phyloP scores from a whole-genome alignment of 1,139 yeast genomes.

The Pichia norvegensis region DNA sequence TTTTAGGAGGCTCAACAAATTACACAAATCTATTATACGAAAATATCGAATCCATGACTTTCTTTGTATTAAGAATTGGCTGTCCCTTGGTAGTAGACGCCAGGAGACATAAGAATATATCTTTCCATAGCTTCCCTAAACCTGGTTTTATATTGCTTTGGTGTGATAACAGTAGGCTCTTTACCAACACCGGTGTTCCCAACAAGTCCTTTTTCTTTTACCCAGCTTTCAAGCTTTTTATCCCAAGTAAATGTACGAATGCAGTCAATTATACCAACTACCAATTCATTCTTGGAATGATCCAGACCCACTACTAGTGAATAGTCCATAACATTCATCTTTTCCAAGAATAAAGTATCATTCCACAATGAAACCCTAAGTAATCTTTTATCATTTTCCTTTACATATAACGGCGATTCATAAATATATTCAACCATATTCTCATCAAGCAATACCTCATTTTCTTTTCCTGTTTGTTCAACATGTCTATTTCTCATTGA shows the following conservation, averaged over 20 bases:
- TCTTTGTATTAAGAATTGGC: conserved; percentile 4
- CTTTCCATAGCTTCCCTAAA: conserved; percentile 98
- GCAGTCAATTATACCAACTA: conserved; percentile 94
- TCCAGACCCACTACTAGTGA: conserved; percentile 91
- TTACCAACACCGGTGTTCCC: conserved; percentile 79
- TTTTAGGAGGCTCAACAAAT: too few species aligned
- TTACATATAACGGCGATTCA: conserved; percentile 89
- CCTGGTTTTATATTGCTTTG: conserved; percentile 86
- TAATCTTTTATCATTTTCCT: conserved; percentile 83
- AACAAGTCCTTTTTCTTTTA: conserved; percentile 85
- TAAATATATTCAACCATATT: conserved; percentile 97
- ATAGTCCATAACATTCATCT: conserved; percentile 99
- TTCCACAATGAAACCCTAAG: conserved; percentile 87
- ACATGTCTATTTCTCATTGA: conserved; percentile 97
- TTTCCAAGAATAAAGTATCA: conserved; percentile 87
- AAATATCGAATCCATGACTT: too few species aligned
- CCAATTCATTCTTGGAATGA: conserved; percentile 56
- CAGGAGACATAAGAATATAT: conserved; percentile 91
- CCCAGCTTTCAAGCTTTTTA: conserved; percentile 97
- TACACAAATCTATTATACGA: too few species aligned
- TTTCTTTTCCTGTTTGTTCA: conserved; percentile 90
- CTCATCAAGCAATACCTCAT: conserved; percentile 91
- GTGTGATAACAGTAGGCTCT: conserved; percentile 96
- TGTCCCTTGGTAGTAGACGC: conserved; percentile 51
- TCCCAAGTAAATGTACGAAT: conserved; percentile 98